phyloP scores from a whole-genome alignment of 202 grass and related monocot genomes.

The Panicum hallii region DNA sequence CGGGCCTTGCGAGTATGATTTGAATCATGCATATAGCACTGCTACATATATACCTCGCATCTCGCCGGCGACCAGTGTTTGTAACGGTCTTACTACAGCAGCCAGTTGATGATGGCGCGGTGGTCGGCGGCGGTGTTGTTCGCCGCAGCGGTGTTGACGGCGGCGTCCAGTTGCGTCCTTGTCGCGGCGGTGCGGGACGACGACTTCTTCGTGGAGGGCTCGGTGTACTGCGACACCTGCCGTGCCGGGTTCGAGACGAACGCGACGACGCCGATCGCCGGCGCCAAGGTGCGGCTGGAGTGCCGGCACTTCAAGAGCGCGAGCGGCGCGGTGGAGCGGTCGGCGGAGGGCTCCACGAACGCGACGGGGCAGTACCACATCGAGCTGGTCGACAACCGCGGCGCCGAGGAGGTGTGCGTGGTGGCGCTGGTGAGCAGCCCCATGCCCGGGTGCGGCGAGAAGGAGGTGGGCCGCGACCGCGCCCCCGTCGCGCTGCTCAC shows the following conservation, averaged over 20 bases:
- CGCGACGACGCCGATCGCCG: conserved; percentile 55
- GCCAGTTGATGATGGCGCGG: background rate
- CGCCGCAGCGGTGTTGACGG: background rate
- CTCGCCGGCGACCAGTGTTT: background rate
- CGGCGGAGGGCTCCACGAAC: conserved; percentile 35
- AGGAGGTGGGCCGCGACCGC: conserved; percentile 45
- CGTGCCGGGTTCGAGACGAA: conserved; percentile 74
- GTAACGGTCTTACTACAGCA: background rate
- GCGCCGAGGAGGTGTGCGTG: conserved; percentile 49
- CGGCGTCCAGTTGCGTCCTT: background rate
- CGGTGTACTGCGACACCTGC: conserved; percentile 91
- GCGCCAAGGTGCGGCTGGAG: conserved; percentile 56
- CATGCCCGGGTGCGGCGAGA: conserved; percentile 47
- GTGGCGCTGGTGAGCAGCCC: conserved; percentile 61
- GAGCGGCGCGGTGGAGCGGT: conserved; percentile 40
- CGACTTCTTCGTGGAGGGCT: conserved; percentile 66
- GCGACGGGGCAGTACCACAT: conserved; percentile 47
- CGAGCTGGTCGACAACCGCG: conserved; percentile 48
- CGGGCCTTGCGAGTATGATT: too few species aligned
- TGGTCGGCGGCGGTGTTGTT: background rate
- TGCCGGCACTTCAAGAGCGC: conserved; percentile 55
- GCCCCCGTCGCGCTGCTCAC: conserved; percentile 28
- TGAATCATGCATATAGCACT: too few species aligned
- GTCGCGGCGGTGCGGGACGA: background rate
- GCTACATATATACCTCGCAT: background rate